Evolutionary conservation across 441 rosid genomes (phyloP), one percentile per base, ranked within the genome.

Genomic region (Aquilaria agallochum): DNA sequence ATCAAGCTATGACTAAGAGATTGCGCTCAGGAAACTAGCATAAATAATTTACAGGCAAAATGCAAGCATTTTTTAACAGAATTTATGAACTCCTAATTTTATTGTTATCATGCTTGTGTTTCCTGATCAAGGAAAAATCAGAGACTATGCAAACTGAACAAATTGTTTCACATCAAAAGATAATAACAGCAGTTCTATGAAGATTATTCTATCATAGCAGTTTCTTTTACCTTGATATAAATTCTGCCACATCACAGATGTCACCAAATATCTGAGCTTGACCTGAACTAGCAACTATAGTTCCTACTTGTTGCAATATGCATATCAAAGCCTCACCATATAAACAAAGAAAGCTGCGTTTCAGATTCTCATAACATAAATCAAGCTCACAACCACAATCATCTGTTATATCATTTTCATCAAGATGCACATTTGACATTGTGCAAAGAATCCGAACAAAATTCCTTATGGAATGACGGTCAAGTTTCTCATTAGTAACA

Each of bases 221-320:
- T 65, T 42, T 61, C 42, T 59, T 63, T 59, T 67, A 79, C 88
- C 79, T 83, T 59, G 82, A 67, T 65, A 72, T 67, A 73, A 79
- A 70, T 65, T 45, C 68, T 70, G 77, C 33, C 36, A 59, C 47
- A 64, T 50, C 50, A 20, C 31, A 53, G 30, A 68, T 45, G 57
- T 52, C 64, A 45, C 53, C 20, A 33, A 44, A 54, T 33, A 30
- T 50, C 31, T 32, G 52, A 55, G 44, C 65, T 65, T 60, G 64
- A 50, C 51, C 55, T 32, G 61, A 52, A 68, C 27, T 13, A 20
- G 69, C 65, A 33, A 72, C 78, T 51, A 58, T 56, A 52, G 67
- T 60, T 45, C 60, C 59, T 36, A 30, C 68, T 27, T 59, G 72
- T 53, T 81, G 78, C 71, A 83, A 42, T 10, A 81, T 53, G 52